Evolutionary conservation across 768 basidiomycete species (phyloP), one percentile per base, ranked within the genome.

Genomic region (Mycena vitilis): DNA sequence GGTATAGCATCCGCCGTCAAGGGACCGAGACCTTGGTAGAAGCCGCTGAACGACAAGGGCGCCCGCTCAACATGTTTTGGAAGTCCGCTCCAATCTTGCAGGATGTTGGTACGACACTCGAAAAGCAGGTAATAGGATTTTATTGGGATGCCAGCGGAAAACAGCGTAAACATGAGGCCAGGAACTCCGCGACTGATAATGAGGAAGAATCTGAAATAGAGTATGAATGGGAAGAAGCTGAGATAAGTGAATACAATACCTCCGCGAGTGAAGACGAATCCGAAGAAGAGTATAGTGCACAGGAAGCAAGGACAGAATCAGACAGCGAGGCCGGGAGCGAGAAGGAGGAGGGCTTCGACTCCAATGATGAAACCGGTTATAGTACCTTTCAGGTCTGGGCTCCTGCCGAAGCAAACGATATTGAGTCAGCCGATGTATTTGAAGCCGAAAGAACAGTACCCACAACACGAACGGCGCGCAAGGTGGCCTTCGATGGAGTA

Each of bases 51-150:
- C 25, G 58, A 5, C 12, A 18, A 20, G 49, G 37, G 10, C 13
- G 38, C 3, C 58, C 58, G 1, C 23, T 61, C 13, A 42, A 22
- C 5, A 51, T 61, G 51, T 61, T 52, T 9, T 61, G 60, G 60
- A 2, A 13, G 4, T 12, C 12, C 2, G 49, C 37, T 7, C 48
- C 60, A 5, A 42, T 61, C 0, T 13, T 61, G 1, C 48, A 61
- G 18, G 38, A 61, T 20, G 37, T 34, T 5, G 60, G 60, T 12
- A 61, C 49, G 4, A 1, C n/a, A 16, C 6, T 61, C 18, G 60
- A 61, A n/a, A 52, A 52, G 30, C 60, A 61, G 18, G 60, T 61
- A 5, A 61, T 61, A 49, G 60, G 60, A 2, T 61, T 22, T 34
- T 61, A 61, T 34, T 61, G 60, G 60, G 42, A 61, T 3, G 25